phyloP scores from a whole-genome alignment of 192 early-diverging fungal species.

The Coemansia sp. region DNA sequence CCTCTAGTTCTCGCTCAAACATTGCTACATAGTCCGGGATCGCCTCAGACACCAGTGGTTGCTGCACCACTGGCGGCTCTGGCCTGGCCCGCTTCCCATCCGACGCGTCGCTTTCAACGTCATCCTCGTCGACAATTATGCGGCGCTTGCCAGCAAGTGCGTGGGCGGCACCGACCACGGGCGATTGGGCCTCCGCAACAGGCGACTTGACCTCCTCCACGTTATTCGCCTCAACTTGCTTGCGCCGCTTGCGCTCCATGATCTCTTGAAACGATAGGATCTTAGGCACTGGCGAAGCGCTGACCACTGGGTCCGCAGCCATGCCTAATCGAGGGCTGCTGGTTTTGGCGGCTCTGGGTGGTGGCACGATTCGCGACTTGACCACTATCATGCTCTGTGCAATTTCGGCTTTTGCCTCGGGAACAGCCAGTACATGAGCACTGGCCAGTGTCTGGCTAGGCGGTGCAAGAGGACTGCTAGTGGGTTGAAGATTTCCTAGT shows the following conservation, averaged over 20 bases:
- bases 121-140: slow-evolving; percentile 7
- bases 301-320: background rate
- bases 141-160: slow-evolving; percentile 8
- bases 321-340: background rate
- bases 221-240: slow-evolving; percentile 5
- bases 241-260: slow-evolving; percentile 40
- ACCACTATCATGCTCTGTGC: background rate
- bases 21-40: slow-evolving; percentile 26
- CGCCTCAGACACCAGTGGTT: background rate
- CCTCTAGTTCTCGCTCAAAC: slow-evolving; percentile 35
- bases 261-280: slow-evolving; percentile 37
- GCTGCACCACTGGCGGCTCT: background rate
- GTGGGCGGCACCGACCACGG: background rate
- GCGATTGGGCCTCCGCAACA: background rate
- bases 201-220: background rate
- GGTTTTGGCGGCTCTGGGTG: background rate
- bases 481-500: background rate
- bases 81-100: slow-evolving; percentile 20
- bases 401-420: background rate
- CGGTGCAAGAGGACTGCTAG: background rate
- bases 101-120: slow-evolving; percentile 15
- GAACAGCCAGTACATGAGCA: background rate
- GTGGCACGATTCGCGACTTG: background rate
- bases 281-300: slow-evolving; percentile 15
- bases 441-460: background rate